Conservation (phyloP, 2,329 filamentous ascomycete genomes). For the Talaromyces sp. region DNA sequence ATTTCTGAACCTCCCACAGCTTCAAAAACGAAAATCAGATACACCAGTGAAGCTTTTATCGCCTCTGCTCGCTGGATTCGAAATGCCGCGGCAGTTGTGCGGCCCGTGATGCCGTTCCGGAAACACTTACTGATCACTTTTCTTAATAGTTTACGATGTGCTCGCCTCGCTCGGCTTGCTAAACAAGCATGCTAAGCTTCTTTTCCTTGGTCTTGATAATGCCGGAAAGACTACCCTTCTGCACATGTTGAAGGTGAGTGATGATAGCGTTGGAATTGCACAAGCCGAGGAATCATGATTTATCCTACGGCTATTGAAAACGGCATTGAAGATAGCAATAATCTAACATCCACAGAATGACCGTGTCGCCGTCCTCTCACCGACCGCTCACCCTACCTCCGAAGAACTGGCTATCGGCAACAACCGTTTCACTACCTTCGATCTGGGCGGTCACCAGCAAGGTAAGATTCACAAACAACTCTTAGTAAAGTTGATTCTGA, state of each 20-base stretch:
- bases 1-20: too few species aligned
- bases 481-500: too few species aligned
- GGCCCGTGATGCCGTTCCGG: constrained; percentile 2
- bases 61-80: background rate
- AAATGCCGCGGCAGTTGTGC: constrained; percentile 15
- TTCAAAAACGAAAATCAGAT: too few species aligned
- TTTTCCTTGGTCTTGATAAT: constrained; percentile 92
- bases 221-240: constrained; percentile 91
- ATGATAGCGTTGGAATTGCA: background rate
- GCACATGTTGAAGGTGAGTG: constrained; percentile 88
- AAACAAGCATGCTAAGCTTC: constrained; percentile 95
- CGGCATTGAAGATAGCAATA: too few species aligned
- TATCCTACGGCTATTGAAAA: too few species aligned
- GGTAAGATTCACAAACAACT: too few species aligned
- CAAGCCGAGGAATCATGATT: background rate
- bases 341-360: constrained; percentile 66
- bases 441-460: constrained; percentile 91
- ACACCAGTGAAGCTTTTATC: too few species aligned
- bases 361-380: constrained; percentile 86
- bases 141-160: constrained; percentile 76
- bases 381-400: constrained; percentile 88
- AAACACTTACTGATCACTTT: constrained; percentile 11
- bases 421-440: constrained; percentile 92
- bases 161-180: constrained; percentile 83
- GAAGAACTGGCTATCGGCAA: constrained; percentile 93